These are phyloP conservation scores for Xylaria palmicola DNA, from an alignment of 495 filamentous ascomycete genomes.

Conservation along the genomic window DNA sequence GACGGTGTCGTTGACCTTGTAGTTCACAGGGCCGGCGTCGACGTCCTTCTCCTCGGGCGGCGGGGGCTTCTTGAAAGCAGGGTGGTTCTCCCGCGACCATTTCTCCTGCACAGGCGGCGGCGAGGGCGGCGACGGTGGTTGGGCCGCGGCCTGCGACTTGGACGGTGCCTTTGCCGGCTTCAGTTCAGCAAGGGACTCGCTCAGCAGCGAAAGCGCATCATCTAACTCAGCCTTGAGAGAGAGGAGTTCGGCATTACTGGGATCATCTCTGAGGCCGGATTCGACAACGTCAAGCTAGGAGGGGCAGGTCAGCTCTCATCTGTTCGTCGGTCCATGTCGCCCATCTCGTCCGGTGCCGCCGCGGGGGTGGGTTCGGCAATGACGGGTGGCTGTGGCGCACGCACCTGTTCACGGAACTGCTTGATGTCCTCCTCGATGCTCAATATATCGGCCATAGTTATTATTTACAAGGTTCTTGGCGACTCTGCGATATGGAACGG, in stretches of 20 bases:
- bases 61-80: constrained; percentile 60
- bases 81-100: constrained; percentile 73
- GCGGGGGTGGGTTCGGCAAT: too few species aligned
- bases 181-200: constrained; percentile 78
- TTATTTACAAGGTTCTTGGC: too few species aligned
- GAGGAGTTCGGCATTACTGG: constrained; percentile 77
- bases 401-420: constrained; percentile 78
- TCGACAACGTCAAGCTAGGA: constrained; percentile 76
- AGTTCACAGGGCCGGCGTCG: constrained; percentile 50
- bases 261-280: constrained; percentile 74
- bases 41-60: constrained; percentile 44
- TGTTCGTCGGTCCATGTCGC: background rate
- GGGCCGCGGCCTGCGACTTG: constrained; percentile 21
- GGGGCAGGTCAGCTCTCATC: constrained; percentile 11
- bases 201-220: constrained; percentile 76
- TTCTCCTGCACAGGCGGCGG: constrained; percentile 58
- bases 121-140: constrained; percentile 30
- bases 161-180: constrained; percentile 55
- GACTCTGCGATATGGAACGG: too few species aligned
- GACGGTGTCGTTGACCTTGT: constrained; percentile 85
- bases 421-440: constrained; percentile 73
- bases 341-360: too few species aligned
- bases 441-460: constrained; percentile 56
- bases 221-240: constrained; percentile 79
- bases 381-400: constrained; percentile 30